Evolutionary conservation across 176 grass and related monocot genomes (phyloP).

Genomic region (Triticum monococcum): DNA sequence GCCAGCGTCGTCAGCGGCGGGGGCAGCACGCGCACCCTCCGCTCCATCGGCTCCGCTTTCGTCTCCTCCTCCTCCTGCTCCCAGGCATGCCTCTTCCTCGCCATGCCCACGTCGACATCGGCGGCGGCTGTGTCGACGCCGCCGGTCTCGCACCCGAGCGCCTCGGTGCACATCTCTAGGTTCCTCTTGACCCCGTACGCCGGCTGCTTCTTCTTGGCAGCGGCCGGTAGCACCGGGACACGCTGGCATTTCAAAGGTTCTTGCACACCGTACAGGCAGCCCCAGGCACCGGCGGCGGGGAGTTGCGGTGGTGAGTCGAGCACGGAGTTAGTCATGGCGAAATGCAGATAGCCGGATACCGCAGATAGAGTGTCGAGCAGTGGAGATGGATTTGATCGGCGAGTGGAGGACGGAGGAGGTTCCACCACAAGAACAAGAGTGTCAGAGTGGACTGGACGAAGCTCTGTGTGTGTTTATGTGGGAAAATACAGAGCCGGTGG

Average conservation of each 20-base stretch:
- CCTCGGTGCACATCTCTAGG: slow-evolving; percentile 75
- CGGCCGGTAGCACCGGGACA: not conserved
- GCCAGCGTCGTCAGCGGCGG: slow-evolving; percentile 62
- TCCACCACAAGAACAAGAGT: not conserved
- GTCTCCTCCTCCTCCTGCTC: slow-evolving; percentile 15
- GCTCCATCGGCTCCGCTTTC: not conserved
- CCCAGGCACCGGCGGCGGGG: slow-evolving; percentile 6
- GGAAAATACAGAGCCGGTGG: slow-evolving; percentile 1
- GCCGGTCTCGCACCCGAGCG: slow-evolving; percentile 78
- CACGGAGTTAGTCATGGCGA: slow-evolving; percentile 33
- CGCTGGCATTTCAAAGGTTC: slow-evolving; percentile 7
- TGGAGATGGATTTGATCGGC: slow-evolving; percentile 8
- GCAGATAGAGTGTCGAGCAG: not conserved
- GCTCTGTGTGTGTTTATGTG: not conserved
- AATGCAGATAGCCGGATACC: slow-evolving; percentile 4
- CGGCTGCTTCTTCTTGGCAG: slow-evolving; percentile 28
- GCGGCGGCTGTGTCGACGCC: slow-evolving; percentile 40
- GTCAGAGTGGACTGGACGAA: not conserved
- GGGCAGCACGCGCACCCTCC: slow-evolving; percentile 30
- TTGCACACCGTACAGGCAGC: not conserved
- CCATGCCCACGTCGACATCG: not conserved
- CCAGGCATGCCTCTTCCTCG: slow-evolving; percentile 19
- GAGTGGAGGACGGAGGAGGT: slow-evolving; percentile 18
- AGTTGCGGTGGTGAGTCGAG: slow-evolving; percentile 26
- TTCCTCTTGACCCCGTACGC: slow-evolving; percentile 37